Evolutionary conservation across 2,329 filamentous ascomycete genomes (phyloP).

Genomic region (Fusarium ambrosium): DNA sequence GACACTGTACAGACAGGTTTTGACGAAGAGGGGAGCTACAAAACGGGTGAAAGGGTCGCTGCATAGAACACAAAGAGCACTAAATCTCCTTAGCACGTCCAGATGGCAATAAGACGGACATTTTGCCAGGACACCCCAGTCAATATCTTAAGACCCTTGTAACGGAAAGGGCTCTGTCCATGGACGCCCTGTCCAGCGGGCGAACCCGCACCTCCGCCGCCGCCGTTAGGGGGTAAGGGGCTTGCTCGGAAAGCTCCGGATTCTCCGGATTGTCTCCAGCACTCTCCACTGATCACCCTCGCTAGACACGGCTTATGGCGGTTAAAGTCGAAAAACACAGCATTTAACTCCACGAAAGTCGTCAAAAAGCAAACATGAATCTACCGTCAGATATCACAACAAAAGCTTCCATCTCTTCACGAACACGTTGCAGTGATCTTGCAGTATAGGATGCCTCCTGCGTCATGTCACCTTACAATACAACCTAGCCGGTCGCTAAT

Average conservation of each 20-base stretch:
- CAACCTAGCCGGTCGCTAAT: conserved; percentile 5
- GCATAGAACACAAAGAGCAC: neutral
- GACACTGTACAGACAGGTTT: neutral
- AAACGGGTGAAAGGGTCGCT: neutral
- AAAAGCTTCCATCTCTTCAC: neutral
- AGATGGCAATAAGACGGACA: conserved; percentile 4
- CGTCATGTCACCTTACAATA: neutral
- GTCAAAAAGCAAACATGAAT: neutral
- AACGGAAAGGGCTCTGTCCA: neutral
- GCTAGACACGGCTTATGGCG: neutral
- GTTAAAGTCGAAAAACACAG: neutral
- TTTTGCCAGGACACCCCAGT: neutral
- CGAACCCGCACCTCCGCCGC: neutral
- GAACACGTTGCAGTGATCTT: neutral
- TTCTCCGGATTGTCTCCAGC: neutral
- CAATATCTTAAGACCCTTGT: neutral
- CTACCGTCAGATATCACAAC: neutral
- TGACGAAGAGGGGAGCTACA: neutral
- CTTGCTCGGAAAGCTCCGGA: neutral
- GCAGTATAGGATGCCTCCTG: neutral
- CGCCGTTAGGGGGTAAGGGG: neutral
- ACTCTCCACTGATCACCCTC: conserved; percentile 3
- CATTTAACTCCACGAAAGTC: neutral
- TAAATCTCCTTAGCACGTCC: conserved; percentile 1
- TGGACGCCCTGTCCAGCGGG: neutral